Conservation (phyloP, 2,329 filamentous ascomycete species). For the Plectosphaerella sp. region DNA sequence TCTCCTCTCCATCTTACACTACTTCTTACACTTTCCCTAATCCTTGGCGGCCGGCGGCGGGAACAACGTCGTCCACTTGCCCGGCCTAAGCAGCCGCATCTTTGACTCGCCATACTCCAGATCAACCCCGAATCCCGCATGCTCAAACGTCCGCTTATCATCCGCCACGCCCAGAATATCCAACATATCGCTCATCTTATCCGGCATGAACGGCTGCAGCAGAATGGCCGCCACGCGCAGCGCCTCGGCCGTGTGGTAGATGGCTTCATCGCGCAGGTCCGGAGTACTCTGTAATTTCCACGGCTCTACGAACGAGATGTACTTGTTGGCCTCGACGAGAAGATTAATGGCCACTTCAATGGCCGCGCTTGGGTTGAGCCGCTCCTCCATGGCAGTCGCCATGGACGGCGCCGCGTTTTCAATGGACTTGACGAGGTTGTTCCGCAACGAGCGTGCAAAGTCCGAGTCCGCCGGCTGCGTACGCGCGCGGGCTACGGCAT, state of each 20-base stretch:
- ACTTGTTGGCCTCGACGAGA: slow-evolving; percentile 46
- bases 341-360: slow-evolving; percentile 60
- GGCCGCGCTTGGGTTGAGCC: slow-evolving; percentile 60
- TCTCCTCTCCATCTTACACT: neutral
- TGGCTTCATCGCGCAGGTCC: slow-evolving; percentile 40
- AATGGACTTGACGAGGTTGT: slow-evolving; percentile 21
- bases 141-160: slow-evolving; percentile 56
- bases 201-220: slow-evolving; percentile 86
- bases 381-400: slow-evolving; percentile 53
- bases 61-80: slow-evolving; percentile 42
- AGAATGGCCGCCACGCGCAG: slow-evolving; percentile 78
- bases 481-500: slow-evolving; percentile 40
- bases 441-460: neutral
- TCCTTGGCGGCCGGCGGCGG: slow-evolving; percentile 29
- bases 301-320: slow-evolving; percentile 57
- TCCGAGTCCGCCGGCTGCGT: neutral
- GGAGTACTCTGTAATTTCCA: slow-evolving; percentile 53
- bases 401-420: slow-evolving; percentile 21
- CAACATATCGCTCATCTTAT: slow-evolving; percentile 66
- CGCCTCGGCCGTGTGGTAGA: slow-evolving; percentile 72
- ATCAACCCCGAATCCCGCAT: slow-evolving; percentile 62
- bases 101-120: slow-evolving; percentile 57
- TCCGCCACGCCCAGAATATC: slow-evolving; percentile 70
- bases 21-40: neutral
- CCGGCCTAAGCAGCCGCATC: slow-evolving; percentile 23